Percentiles rank a stretch among this genome's conserved stretches.
Evolutionary conservation across 371 early-diverging fungal genomes (phyloP).

Genomic region (Batrachochytrium dendrobatidis): DNA sequence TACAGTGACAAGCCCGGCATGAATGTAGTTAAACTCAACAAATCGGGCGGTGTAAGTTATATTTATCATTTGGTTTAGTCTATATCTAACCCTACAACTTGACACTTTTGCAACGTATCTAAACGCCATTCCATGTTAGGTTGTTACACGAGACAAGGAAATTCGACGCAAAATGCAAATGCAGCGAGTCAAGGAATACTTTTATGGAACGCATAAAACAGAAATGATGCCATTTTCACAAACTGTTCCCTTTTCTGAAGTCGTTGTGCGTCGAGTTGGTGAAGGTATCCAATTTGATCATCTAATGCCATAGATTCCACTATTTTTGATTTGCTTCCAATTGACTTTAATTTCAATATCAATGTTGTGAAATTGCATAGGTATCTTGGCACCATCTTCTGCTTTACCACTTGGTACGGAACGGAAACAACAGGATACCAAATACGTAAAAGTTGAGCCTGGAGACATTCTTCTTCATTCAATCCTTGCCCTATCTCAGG

Average conservation of each 20-base stretch:
- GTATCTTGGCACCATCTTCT: slow-evolving; percentile 77
- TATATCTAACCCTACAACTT: not conserved
- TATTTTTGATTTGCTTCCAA: not conserved
- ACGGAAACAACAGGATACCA: slow-evolving; percentile 66
- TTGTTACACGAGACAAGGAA: slow-evolving; percentile 72
- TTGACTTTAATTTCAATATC: not conserved
- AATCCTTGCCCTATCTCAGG: slow-evolving; percentile 74
- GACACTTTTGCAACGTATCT: not conserved
- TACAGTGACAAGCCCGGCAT: slow-evolving; percentile 44
- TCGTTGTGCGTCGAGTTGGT: slow-evolving; percentile 73
- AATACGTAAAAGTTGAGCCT: slow-evolving; percentile 72
- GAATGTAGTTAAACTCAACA: slow-evolving; percentile 73
- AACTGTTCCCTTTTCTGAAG: slow-evolving; percentile 66
- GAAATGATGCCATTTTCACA: slow-evolving; percentile 80
- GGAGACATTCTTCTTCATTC: slow-evolving; percentile 79
- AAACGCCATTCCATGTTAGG: slow-evolving; percentile 33
- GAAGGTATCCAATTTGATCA: slow-evolving; percentile 45
- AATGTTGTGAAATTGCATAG: slow-evolving; percentile 19
- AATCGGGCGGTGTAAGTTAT: slow-evolving; percentile 82
- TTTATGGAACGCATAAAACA: slow-evolving; percentile 76
- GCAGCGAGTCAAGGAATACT: slow-evolving; percentile 80
- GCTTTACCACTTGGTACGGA: slow-evolving; percentile 88
- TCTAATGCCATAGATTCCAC: not conserved
- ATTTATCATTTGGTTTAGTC: not conserved
- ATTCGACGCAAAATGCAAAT: slow-evolving; percentile 63